Evolutionary conservation across 2,329 filamentous ascomycete genomes (phyloP).

Genomic region (Nakataea oryzae): DNA sequence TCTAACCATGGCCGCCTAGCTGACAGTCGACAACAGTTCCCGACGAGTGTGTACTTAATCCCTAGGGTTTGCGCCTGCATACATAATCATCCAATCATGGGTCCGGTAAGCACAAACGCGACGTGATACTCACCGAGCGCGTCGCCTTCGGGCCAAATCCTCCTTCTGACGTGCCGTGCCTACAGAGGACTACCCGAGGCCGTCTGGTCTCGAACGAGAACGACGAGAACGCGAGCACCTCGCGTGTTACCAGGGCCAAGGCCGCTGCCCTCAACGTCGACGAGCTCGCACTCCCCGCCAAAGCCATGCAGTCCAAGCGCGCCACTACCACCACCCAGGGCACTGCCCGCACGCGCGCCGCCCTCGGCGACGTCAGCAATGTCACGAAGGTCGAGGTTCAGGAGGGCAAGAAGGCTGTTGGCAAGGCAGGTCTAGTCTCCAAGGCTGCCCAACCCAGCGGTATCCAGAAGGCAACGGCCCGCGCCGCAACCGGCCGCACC

Average conservation of each 20-base stretch:
- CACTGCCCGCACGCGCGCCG: conserved; percentile 61
- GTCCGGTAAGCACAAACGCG: not conserved
- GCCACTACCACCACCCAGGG: conserved; percentile 37
- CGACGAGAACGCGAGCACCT: conserved; percentile 74
- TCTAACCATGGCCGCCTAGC: not conserved
- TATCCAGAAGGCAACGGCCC: conserved; percentile 62
- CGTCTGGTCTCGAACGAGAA: conserved; percentile 84
- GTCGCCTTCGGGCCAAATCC: not conserved
- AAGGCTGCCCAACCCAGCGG: conserved; percentile 77
- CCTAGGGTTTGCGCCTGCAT: not conserved
- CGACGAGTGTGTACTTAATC: not conserved
- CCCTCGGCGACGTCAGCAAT: conserved; percentile 92
- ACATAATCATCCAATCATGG: not conserved
- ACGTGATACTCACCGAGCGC: not conserved
- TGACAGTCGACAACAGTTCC: not conserved
- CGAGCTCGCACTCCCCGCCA: conserved; percentile 45
- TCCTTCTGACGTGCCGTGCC: not conserved
- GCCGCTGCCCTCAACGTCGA: conserved; percentile 61
- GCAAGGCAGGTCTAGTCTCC: conserved; percentile 61
- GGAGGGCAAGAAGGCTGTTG: conserved; percentile 64
- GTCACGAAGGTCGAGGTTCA: conserved; percentile 66
- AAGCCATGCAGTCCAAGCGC: conserved; percentile 59
- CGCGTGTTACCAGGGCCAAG: conserved; percentile 88
- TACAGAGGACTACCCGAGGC: conserved; percentile 52
- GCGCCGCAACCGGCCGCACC: conserved; percentile 31